Base-by-base conservation (phyloP, 2,329 filamentous ascomycete genomes). In the Cladobotryum protrusum region DNA sequence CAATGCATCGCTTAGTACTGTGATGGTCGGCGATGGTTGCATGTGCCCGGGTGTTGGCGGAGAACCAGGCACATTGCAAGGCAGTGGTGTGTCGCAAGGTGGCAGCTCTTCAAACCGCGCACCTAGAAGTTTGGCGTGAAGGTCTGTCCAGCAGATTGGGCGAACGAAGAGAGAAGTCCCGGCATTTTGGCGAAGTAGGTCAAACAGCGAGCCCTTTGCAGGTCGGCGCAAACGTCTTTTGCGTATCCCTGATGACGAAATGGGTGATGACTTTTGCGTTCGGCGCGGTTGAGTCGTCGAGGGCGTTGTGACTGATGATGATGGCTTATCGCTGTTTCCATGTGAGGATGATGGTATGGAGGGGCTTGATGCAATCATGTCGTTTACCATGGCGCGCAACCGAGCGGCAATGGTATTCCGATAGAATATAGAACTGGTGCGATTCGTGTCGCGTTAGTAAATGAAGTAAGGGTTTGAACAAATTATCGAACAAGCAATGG, bases 71-170 rank as follows among this genome's bases (percentile, higher is more conserved):
- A 61, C 41, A 13, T 61, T 58, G 12, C 54, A 54, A 1, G 75
- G 75, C 3, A 68, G 58, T 2, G 75, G 74, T 5, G 61, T 69
- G 35, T 65, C 63, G 58, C 72, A 70, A 5, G 69, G 59, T 14
- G 72, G 67, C 13, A 69, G 64, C 56, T 73, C 65, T 20, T 63
- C 52, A 63, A 79, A 82, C 40, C 62, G 62, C 14, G 68, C 73
- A 19, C 70, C 71, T 5, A 82, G 73, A 2, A 80, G 63, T 40
- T 66, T 60, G 9, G 68, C 58, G 52, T 82, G 79, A 1, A 68
- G 50, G 48, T 81, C 77, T 14, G 74, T 80, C 79, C 79, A 82
- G 58, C 70, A 73, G 42, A 80, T 73, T 2, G 79, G 79, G 20
- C 72, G 69, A 43, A 77, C 63, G 52, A 74, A 80, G 17, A 82